phyloP scores from a whole-genome alignment of 176 grass and related monocot genomes.

The Ananas comosus region DNA sequence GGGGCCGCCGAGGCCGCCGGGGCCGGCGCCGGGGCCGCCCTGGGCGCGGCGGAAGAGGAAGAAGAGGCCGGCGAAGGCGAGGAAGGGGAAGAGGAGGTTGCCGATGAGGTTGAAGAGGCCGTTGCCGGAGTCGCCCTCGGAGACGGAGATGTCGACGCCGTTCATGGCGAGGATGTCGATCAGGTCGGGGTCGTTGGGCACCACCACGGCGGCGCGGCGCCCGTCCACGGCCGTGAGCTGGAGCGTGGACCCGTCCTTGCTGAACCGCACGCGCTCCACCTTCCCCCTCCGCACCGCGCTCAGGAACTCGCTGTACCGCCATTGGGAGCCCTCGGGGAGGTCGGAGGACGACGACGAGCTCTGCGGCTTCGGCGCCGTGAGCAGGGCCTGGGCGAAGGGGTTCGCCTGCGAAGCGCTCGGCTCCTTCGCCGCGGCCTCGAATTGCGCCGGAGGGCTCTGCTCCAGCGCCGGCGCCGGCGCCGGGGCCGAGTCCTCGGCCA shows the following conservation, averaged over 20 bases:
- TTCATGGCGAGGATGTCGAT: constrained; percentile 97
- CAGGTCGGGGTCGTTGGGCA: constrained; percentile 88
- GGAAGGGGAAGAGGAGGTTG: constrained; percentile 86
- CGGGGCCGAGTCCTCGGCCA: constrained; percentile 39
- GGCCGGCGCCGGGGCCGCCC: constrained; percentile 63
- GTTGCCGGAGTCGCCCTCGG: constrained; percentile 62
- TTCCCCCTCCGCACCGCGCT: constrained; percentile 81
- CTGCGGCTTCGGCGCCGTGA: constrained; percentile 49
- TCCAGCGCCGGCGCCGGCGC: background rate
- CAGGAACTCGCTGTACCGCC: constrained; percentile 97
- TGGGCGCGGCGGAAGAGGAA: constrained; percentile 91
- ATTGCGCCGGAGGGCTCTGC: constrained; percentile 20
- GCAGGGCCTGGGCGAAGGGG: constrained; percentile 54
- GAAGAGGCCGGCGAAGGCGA: constrained; percentile 87
- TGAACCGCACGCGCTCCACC: constrained; percentile 83
- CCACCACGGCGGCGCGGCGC: constrained; percentile 54
- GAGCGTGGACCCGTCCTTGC: constrained; percentile 67
- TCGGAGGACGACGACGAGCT: constrained; percentile 16
- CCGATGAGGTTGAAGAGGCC: constrained; percentile 61
- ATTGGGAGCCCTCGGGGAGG: constrained; percentile 72
- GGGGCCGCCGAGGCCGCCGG: constrained; percentile 77
- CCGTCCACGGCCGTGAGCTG: constrained; percentile 82
- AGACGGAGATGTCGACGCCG: constrained; percentile 92
- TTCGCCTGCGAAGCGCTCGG: constrained; percentile 29
- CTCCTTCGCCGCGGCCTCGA: constrained; percentile 33